Percentiles rank a stretch among this genome's conserved stretches.
These are phyloP conservation scores for Rubus idaeus DNA, from an alignment of 306 rosid species.

Conservation along the genomic window DNA sequence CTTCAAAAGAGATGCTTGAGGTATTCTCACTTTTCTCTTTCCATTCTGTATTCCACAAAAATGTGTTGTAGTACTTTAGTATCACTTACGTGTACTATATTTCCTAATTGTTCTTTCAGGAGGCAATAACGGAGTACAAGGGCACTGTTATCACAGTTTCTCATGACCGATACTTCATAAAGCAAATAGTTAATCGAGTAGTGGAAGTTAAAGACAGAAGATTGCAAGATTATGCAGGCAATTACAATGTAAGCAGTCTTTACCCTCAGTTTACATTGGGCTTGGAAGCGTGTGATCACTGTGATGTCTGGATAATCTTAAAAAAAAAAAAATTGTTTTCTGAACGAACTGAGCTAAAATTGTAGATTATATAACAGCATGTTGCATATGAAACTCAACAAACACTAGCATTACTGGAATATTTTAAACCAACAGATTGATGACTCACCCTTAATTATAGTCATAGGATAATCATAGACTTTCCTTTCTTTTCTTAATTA, in stretches of 20 bases:
- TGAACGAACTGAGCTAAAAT: background rate
- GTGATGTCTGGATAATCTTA: background rate
- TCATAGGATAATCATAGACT: background rate
- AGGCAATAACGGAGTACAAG: conserved; percentile 74
- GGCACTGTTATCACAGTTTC: conserved; percentile 95
- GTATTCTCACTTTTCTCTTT: conserved; percentile 36
- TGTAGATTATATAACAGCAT: background rate
- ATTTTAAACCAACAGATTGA: background rate
- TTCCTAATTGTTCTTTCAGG: conserved; percentile 53
- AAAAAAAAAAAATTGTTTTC: too few relatives aligned
- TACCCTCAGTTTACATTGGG: background rate
- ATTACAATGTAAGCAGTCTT: conserved; percentile 70
- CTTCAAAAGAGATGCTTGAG: conserved; percentile 99
- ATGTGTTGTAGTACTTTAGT: background rate
- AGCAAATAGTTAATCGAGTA: conserved; percentile 92
- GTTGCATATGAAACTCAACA: background rate
- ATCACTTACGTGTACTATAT: conserved; percentile 5
- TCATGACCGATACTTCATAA: conserved; percentile 92
- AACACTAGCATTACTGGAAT: background rate
- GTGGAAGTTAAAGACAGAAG: conserved; percentile 71
- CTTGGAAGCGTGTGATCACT: background rate
- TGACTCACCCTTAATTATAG: background rate
- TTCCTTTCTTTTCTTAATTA: background rate
- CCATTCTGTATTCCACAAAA: background rate
- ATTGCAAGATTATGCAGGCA: conserved; percentile 88